phyloP scores from a whole-genome alignment of 106 monocot genomes.

The Allium cepa region DNA sequence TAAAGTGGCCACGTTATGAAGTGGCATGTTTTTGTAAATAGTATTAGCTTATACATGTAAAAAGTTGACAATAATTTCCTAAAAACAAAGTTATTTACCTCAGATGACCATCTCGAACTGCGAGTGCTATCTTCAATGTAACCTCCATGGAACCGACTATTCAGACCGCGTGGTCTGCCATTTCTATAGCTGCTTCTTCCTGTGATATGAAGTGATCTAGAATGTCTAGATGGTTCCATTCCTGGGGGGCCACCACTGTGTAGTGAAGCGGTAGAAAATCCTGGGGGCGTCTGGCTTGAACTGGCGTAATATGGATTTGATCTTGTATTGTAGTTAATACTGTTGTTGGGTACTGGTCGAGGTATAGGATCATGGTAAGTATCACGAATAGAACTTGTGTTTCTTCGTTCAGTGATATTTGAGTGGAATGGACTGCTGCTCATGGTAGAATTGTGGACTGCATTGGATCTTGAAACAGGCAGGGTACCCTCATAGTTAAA shows the following conservation, averaged over 20 bases:
- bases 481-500: constrained; percentile 17
- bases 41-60: not conserved
- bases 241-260: constrained; percentile 9
- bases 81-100: constrained; percentile 5
- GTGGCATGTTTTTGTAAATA: too few species aligned
- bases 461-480: constrained; percentile 4
- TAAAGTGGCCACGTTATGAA: too few species aligned
- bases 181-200: constrained; percentile 27
- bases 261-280: constrained; percentile 1
- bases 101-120: constrained; percentile 14
- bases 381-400: not conserved
- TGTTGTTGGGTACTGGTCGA: not conserved
- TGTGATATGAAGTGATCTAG: constrained; percentile 18
- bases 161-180: constrained; percentile 17
- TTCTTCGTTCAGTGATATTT: constrained; percentile 6
- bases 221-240: constrained; percentile 12
- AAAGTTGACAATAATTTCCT: not conserved
- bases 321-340: constrained; percentile 14
- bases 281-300: constrained; percentile 4
- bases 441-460: not conserved
- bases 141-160: constrained; percentile 12
- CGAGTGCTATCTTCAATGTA: constrained; percentile 10
- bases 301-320: constrained; percentile 6
- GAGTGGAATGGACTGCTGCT: constrained; percentile 1
- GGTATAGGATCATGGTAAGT: not conserved